Evolutionary conservation across 768 basidiomycete species (phyloP).

Genomic region (Agrocybe praecox): DNA sequence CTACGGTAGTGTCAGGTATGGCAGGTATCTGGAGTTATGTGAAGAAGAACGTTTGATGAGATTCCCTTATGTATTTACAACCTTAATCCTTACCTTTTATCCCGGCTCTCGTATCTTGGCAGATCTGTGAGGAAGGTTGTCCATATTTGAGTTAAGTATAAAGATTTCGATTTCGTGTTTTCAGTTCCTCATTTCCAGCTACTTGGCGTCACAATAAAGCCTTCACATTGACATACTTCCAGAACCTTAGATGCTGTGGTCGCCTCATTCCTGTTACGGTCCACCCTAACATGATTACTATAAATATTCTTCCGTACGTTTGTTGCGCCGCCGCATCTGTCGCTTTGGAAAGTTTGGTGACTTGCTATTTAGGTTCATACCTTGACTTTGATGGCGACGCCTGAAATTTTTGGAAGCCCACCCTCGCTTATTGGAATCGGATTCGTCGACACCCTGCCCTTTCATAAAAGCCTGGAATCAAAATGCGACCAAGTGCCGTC

Average conservation of each 20-base stretch:
- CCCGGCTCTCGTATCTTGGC: conserved; percentile 44
- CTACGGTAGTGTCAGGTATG: conserved; percentile 84
- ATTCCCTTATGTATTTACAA: conserved; percentile 50
- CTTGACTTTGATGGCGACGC: conserved; percentile 10
- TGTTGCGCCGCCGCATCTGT: conserved; percentile 18
- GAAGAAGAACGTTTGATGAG: conserved; percentile 82
- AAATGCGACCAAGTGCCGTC: background rate
- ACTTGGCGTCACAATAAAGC: conserved; percentile 45
- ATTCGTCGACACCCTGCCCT: background rate
- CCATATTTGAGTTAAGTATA: conserved; percentile 22
- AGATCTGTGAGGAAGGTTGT: conserved; percentile 40
- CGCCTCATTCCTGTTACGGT: conserved; percentile 31
- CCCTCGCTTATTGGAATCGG: background rate
- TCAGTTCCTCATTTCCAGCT: conserved; percentile 38
- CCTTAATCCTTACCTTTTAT: conserved; percentile 49
- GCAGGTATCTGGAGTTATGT: conserved; percentile 95
- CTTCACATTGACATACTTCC: conserved; percentile 52
- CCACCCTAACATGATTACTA: conserved; percentile 37
- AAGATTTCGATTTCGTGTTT: conserved; percentile 8
- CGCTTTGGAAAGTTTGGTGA: conserved; percentile 12
- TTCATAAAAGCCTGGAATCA: conserved; percentile 9
- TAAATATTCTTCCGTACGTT: conserved; percentile 38
- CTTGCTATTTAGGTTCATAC: conserved; percentile 2
- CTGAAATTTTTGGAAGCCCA: conserved; percentile 6
- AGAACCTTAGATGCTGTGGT: conserved; percentile 43